Percentiles rank a stretch among this genome's conserved stretches.
These are phyloP conservation scores for Zygnema circumcarinatum DNA, from an alignment of 139 green algal genomes.

Conservation along the genomic window DNA sequence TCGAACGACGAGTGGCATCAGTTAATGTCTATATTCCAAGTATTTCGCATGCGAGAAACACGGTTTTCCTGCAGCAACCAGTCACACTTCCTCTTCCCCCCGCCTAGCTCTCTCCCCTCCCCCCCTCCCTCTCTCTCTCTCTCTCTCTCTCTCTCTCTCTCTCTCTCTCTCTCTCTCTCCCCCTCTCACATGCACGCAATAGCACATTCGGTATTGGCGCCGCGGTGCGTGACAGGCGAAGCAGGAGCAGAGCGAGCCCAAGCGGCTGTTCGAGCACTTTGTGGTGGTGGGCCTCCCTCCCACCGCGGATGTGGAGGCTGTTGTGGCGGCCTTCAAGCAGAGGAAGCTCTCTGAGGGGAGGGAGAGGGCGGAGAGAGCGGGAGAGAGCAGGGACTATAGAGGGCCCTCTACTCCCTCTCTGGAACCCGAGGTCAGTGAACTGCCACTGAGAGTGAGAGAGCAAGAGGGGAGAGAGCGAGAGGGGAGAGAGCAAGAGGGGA, in stretches of 20 bases:
- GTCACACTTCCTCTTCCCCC: background rate
- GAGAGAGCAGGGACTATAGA: background rate
- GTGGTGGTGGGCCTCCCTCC: slow-evolving; percentile 48
- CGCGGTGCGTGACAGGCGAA: too few relatives aligned
- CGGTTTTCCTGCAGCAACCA: background rate
- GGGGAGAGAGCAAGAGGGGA: background rate
- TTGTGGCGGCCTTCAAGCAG: slow-evolving; percentile 4
- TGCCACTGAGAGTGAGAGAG: slow-evolving; percentile 1
- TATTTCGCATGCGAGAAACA: too few relatives aligned
- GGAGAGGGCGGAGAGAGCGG: background rate
- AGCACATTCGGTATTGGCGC: too few relatives aligned
- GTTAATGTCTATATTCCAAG: too few relatives aligned
- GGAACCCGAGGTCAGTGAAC: background rate
- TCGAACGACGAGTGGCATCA: too few relatives aligned
- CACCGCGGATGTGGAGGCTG: background rate
- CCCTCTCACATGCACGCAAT: too few relatives aligned
- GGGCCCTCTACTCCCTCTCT: slow-evolving; percentile 3
- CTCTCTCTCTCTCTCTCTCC: too few relatives aligned
- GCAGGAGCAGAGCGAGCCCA: background rate
- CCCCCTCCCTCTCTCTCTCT: background rate
- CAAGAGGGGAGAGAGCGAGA: background rate
- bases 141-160: too few relatives aligned
- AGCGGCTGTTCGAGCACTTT: slow-evolving; percentile 42
- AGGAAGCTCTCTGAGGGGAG: slow-evolving; percentile 6
- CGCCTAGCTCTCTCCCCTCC: background rate